Percentiles rank a stretch among this genome's conserved stretches.
These are phyloP conservation scores for Penicillium turbatum DNA, from an alignment of 495 filamentous ascomycete species.

Conservation along the genomic window DNA sequence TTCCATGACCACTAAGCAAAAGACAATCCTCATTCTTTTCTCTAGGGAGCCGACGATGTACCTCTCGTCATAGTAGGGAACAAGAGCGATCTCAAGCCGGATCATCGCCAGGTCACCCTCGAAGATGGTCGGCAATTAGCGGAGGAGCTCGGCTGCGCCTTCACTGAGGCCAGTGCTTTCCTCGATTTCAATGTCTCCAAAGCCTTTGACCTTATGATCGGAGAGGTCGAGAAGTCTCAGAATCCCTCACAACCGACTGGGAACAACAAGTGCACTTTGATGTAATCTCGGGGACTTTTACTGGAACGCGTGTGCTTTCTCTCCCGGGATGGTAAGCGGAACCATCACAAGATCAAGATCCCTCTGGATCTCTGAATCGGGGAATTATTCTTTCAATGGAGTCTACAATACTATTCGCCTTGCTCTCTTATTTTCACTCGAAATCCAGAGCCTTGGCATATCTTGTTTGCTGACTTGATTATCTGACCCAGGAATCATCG, in stretches of 20 bases:
- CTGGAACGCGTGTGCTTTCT: not conserved
- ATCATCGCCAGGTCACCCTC: slow-evolving; percentile 83
- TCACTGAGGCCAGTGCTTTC: slow-evolving; percentile 90
- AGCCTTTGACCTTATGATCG: slow-evolving; percentile 93
- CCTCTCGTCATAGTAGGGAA: slow-evolving; percentile 95
- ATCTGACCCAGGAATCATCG: not conserved
- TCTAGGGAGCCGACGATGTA: slow-evolving; percentile 83
- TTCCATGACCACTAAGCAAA: not conserved
- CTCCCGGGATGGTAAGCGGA: slow-evolving; percentile 2
- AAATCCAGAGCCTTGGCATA: not conserved
- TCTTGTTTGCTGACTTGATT: slow-evolving; percentile 3
- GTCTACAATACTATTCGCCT: not conserved
- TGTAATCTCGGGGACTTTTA: slow-evolving; percentile 51
- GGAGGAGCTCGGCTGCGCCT: slow-evolving; percentile 85
- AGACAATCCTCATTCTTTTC: not conserved
- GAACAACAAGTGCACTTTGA: slow-evolving; percentile 74
- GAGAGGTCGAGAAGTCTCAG: slow-evolving; percentile 89
- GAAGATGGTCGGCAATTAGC: slow-evolving; percentile 79
- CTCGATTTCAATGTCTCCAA: slow-evolving; percentile 90
- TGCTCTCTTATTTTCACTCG: not conserved
- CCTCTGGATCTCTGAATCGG: not conserved
- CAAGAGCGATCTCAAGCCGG: slow-evolving; percentile 88
- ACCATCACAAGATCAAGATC: not conserved
- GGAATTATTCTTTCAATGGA: not conserved
- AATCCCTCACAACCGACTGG: slow-evolving; percentile 80